Percentiles rank a stretch among this genome's conserved stretches.
phyloP scores from a whole-genome alignment of 169 alveolate species.

The Plasmodium gaboni region DNA sequence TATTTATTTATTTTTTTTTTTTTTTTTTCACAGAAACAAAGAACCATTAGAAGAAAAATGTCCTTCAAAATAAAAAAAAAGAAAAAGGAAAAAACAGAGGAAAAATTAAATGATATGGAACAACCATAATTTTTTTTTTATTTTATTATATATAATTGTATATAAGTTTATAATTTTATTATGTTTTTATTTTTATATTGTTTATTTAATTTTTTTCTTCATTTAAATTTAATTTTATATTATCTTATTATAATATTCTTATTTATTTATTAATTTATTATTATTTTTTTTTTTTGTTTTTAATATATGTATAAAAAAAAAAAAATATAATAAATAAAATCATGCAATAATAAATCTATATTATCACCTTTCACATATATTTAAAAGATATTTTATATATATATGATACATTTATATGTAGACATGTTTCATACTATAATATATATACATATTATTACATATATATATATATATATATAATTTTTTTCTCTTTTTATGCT shows the following conservation, averaged over 20 bases:
- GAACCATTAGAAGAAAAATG: conserved; percentile 67
- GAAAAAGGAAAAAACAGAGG: conserved; percentile 13
- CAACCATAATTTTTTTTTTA: conserved; percentile 16
- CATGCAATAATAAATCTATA: too few relatives aligned
- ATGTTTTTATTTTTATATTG: conserved; percentile 1
- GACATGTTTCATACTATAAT: background rate
- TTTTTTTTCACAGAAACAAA: conserved; percentile 26
- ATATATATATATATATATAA: too few relatives aligned
- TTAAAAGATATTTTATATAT: conserved; percentile 1
- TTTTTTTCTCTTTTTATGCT: conserved; percentile 16
- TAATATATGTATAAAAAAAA: too few relatives aligned
- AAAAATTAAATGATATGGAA: background rate
- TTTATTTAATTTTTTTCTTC: background rate
- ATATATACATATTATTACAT: conserved; percentile 2
- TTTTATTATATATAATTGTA: background rate
- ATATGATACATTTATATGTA: conserved; percentile 10
- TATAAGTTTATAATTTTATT: too few relatives aligned
- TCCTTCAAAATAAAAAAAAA: conserved; percentile 51
- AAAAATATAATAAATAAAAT: too few relatives aligned
- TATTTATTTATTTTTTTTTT: conserved; percentile 1
- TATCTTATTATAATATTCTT: background rate
- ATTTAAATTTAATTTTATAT: background rate
- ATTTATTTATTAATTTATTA: background rate
- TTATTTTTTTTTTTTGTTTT: conserved; percentile 5
- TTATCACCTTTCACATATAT: background rate